Base-by-base conservation (phyloP, 2,329 filamentous ascomycete species). In the Pseudocercospora pini-densiflorae region DNA sequence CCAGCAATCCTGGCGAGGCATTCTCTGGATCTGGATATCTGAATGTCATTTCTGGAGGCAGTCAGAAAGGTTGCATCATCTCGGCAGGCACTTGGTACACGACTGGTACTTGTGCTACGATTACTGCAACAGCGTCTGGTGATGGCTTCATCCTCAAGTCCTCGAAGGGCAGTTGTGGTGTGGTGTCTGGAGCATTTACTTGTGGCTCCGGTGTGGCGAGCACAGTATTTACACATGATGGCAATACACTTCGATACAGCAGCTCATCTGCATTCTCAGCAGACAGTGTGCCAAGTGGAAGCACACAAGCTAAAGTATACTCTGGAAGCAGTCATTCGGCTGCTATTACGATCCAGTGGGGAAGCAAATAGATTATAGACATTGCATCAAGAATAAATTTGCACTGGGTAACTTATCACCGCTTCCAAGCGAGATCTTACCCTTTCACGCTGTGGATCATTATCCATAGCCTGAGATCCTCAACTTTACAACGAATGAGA, bases 21-120 rank as follows among this genome's bases (percentile, higher is more conserved):
- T 88, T 88, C 74, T 78, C 80, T n/a, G 89, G 89, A 1, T 83
- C 80, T 33, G 90, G 90, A 0, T 86, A 84, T 70, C 76, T 92
- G 47, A 84, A 88, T 62, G 88, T 90, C 2, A 74, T 82, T 27
- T 80, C 82, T 3, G 76, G 79, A 19, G 83, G 85, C 3, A 74
- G 74, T n/a, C 75, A 80, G 57, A 83, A 81, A 7, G 90, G 90
- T n/a, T 92, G 89, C 71, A 83, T 92, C 65, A 92, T 92, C 74
- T 85, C 85, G 63, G 82, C 79, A 9, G 90, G 90, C 0, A 87
- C 85, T 0, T 92, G 90, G 90, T 92, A 90, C 74, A 83, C 84
- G 0, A 84, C 82, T 1, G 89, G 89, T 1, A 90, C 89, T 0
- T 92, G 89, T 73, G 90, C 90, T 0, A 90, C 86, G 0, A 90